Conservation (phyloP, 306 rosid genomes). For the cucumber (Cucumis sativus) region Cucumber_9930_V3 NC_026657.2:33441501-33442000, state of each 20-base stretch:
- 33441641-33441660: constrained; percentile 83
- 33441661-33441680: constrained; percentile 52
- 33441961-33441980: constrained; percentile 53
- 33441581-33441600: constrained; percentile 59
- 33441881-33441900: constrained; percentile 39
- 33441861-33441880: constrained; percentile 50
- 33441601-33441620: constrained; percentile 77
- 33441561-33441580: constrained; percentile 74
- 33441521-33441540: constrained; percentile 78
- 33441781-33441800: neutral
- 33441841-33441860: neutral
- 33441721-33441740: constrained; percentile 79
- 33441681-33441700: constrained; percentile 48
- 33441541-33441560: constrained; percentile 48
- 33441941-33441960: constrained; percentile 80
- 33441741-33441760: constrained; percentile 43
- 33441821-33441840: neutral
- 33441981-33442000: constrained; percentile 63
- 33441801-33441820: neutral
- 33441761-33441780: constrained; percentile 38
- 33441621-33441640: constrained; percentile 59
- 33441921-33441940: constrained; percentile 66
- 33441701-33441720: constrained; percentile 67
- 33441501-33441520: constrained; percentile 67
- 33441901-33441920: constrained; percentile 51